phyloP scores from a whole-genome alignment of 148 eudicot species.

The Agrostemma githago region DNA sequence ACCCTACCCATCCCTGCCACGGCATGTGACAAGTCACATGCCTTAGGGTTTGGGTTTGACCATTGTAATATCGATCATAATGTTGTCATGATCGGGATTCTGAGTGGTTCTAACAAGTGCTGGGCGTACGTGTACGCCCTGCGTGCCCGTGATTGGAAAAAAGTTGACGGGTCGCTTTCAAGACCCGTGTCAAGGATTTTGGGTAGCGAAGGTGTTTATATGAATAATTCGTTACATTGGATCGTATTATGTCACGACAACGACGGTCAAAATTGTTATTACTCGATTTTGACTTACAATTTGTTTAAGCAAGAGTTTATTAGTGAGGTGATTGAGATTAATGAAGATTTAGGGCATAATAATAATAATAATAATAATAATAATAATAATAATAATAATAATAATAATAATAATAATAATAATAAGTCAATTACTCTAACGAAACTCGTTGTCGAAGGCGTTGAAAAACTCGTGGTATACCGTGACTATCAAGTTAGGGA shows the following conservation, averaged over 20 bases:
- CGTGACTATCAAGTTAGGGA: background rate
- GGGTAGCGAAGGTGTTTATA: conserved; percentile 11
- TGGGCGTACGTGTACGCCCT: conserved; percentile 16
- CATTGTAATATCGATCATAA: background rate
- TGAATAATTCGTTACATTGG: conserved; percentile 19
- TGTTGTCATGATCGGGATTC: conserved; percentile 16
- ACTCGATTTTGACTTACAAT: conserved; percentile 19
- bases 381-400: too few relatives aligned
- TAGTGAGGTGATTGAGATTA: background rate
- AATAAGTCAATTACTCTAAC: background rate
- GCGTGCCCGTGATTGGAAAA: background rate
- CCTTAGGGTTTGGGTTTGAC: conserved; percentile 26
- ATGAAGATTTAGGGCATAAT: too few relatives aligned
- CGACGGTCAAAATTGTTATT: background rate
- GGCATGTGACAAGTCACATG: background rate
- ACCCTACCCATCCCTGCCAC: conserved; percentile 3
- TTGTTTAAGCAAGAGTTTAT: conserved; percentile 3
- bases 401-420: too few relatives aligned
- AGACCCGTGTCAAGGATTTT: background rate
- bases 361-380: too few relatives aligned
- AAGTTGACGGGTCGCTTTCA: background rate
- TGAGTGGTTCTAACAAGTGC: background rate
- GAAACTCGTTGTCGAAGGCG: background rate
- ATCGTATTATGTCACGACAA: background rate
- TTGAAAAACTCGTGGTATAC: conserved; percentile 14